Evolutionary conservation across 2,329 filamentous ascomycete genomes (phyloP), one percentile per base, ranked within the genome.

Genomic region (Lachnellula suecica): DNA sequence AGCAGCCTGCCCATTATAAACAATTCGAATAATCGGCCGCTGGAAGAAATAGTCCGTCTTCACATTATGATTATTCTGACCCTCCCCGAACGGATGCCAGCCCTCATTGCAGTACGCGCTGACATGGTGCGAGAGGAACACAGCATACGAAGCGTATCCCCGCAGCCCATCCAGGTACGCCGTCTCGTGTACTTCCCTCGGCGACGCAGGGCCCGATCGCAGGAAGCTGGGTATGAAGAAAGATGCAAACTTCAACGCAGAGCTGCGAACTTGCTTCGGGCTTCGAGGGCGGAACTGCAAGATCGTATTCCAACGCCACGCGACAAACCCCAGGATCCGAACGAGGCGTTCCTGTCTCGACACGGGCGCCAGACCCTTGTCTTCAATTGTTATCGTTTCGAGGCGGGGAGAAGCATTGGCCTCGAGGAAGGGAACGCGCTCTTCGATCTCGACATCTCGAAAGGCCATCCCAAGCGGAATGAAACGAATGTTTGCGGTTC

Each of bases 151-250:
- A 13, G 74, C 73, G 38, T 76, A 61, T 37, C 74, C 74, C 20
- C 74, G 72, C 40, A 76, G 65, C 29, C 74, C 73, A 57, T 76
- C 73, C 35, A 76, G 69, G 54, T 74, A 76, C 4, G 73, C 71
- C 0, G 73, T 75, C n/a, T 47, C 35, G 15, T 47, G 29, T 9
- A 51, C 17, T 17, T 44, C 40, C 19, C 29, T 19, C 10, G 19
- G 10, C 17, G 27, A 34, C 8, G 24, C 2, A 4, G 27, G 15
- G 19, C 24, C 23, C 13, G 11, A 17, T 15, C 17, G 24, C 4
- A 46, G 19, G 27, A 46, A 46, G 44, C 44, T 46, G 11, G 27
- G 44, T 34, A 46, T 31, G 10, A 46, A 37, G 13, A 43, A 44
- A 11, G 22, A 35, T 10, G 15, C n/a, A 24, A 49, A 44, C 24